Base-by-base conservation (phyloP, 2,329 filamentous ascomycete species). In the Setomelanomma holmii region DNA sequence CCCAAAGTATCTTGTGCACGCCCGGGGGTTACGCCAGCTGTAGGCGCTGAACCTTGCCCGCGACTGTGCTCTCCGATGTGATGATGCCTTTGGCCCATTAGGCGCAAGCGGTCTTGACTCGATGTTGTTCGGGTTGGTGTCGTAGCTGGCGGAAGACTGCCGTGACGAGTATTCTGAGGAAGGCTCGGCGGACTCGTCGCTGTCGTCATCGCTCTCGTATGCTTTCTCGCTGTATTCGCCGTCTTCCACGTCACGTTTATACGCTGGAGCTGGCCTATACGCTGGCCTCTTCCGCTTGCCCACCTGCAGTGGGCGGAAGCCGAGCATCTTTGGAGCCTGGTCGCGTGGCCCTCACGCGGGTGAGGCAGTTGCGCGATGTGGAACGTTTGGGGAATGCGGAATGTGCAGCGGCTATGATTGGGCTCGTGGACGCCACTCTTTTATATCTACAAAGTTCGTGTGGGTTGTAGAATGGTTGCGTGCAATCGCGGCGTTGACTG, bases 1-100 rank as follows among this genome's bases (percentile, higher is more conserved):
- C 58, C 91, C 91, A 49, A 96, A 84, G 71, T 89, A 96, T 63
- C 91, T 83, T 49, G 90, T 86, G 52, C 95, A 84, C 56, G 83
- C 89, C 67, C 87, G 86, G 5, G 89, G 90, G 36, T 93, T 75
- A 24, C 86, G 82, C 64, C 89, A 90, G 45, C 82, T 71, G 56
- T 74, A 73, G 43, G 71, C 68, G 55, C 67, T 71, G 6, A 72
- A 63, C 5, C 58, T 67, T 3, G 72, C 60, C 43, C 61, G 64
- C 65, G 61, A 67, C 4, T 44, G 57, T 12, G 51, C 55, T 53
- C 48, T 59, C 53, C 55, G 56, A 48, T 58, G 61, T 22, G 53
- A 49, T 41, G 47, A 43, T 5, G 59, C 53, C 10, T 53, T 23
- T 11, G 38, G 58, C 7, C 59, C 55, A 19, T 55, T 61, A 11